Conservation (phyloP, 1,139 yeast species). For the Geotrichum restrictum region DNA sequence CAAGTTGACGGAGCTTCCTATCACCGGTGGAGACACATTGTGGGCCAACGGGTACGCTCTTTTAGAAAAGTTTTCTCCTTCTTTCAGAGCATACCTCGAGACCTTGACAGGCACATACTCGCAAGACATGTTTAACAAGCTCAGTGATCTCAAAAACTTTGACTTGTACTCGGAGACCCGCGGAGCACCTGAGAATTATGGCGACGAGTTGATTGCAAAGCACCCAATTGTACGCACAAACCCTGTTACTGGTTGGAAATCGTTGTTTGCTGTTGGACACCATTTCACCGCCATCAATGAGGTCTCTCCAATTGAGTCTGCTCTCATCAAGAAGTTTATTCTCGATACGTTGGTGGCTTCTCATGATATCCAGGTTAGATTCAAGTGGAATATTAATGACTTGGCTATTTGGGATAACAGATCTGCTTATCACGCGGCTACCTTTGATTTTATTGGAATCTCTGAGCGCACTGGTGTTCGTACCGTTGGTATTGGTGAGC, state of each 20-base stretch:
- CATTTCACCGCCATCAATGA: slow-evolving; percentile 44
- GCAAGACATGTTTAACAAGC: slow-evolving; percentile 34
- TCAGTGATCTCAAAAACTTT: slow-evolving; percentile 40
- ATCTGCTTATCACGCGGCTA: slow-evolving; percentile 35
- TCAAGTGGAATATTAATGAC: slow-evolving; percentile 54
- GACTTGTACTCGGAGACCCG: slow-evolving; percentile 39
- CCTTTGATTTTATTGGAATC: slow-evolving; percentile 20
- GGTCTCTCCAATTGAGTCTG: slow-evolving; percentile 40
- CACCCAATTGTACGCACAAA: slow-evolving; percentile 48
- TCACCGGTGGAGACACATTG: slow-evolving; percentile 47
- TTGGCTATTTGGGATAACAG: slow-evolving; percentile 46
- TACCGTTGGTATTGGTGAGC: slow-evolving; percentile 56
- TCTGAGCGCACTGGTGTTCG: slow-evolving; percentile 54
- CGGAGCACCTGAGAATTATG: slow-evolving; percentile 38
- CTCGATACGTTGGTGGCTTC: slow-evolving; percentile 45
- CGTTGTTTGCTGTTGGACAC: slow-evolving; percentile 43
- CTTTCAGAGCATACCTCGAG: slow-evolving; percentile 43
- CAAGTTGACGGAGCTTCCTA: slow-evolving; percentile 45
- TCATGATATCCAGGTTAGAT: slow-evolving; percentile 44
- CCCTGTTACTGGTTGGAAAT: slow-evolving; percentile 50
- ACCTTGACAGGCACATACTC: slow-evolving; percentile 37
- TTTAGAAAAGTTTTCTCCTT: slow-evolving; percentile 46
- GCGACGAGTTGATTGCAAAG: slow-evolving; percentile 35
- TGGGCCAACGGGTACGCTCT: slow-evolving; percentile 49
- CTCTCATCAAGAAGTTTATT: slow-evolving; percentile 42